Evolutionary conservation across 768 basidiomycete genomes (phyloP), one percentile per base, ranked within the genome.

Genomic region (Boletus patriciae): DNA sequence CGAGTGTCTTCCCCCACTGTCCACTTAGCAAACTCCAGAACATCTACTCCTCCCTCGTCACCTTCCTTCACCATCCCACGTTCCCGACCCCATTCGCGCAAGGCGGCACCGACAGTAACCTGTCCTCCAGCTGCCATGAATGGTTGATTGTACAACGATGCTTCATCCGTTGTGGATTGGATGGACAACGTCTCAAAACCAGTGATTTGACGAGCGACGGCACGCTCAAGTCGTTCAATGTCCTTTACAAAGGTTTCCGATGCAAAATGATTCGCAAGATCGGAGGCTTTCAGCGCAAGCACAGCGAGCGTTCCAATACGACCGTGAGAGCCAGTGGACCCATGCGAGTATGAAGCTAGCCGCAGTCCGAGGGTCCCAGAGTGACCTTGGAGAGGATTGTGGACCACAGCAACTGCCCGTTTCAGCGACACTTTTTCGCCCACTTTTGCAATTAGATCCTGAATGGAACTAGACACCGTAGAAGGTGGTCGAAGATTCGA

Each of bases 161-260:
- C 81, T 36, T 73, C 73, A 53, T 85, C 83, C 6, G 67, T 64
- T 2, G 60, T 60, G 7, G 69, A 59, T 12, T 73, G 71, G 19
- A 93, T 75, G 1, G 75, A 76, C 16, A 73, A 72, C 0, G 91
- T 91, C 27, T 90, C 84, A 66, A 94, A 87, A 3, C 93, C 94
- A 21, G 85, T 84, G 49, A 93, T 86, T 72, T 96, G 94, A 41
- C 92, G 81, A 11, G 87, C 88, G n/a, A 96, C 60, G 3, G 87
- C 82, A 23, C 90, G 84, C 62, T 89, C 85, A 15, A 96, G 76
- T 42, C 79, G 78, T 33, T 76, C 76, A 18, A 91, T 73, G 38
- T 88, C 83, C n/a, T 74, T 69, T 27, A 76, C 73, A 63, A 87
- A 86, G n/a, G 66, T 67, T 46, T 78, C 70, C 3, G 80, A 77